These are phyloP conservation scores for Rhizopogon roseolus DNA, from an alignment of 768 basidiomycete species.

Conservation along the genomic window DNA sequence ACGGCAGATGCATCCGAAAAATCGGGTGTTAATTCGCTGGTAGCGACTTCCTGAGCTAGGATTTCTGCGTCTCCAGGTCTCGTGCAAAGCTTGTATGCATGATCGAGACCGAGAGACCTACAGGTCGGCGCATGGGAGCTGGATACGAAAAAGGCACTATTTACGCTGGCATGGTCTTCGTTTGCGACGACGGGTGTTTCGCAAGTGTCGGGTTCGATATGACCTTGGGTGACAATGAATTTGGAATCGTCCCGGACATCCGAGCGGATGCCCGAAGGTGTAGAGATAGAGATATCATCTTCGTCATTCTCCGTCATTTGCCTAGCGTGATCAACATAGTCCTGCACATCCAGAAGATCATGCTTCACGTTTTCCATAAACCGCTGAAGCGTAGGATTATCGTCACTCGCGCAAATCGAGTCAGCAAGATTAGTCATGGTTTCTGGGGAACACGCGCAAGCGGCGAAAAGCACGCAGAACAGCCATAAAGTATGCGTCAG, in stretches of 20 bases:
- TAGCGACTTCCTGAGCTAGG: neutral
- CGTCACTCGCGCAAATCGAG: conserved; percentile 5
- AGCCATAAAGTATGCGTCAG: conserved; percentile 49
- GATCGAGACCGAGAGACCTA: neutral
- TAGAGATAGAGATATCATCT: neutral
- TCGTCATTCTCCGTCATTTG: conserved; percentile 14
- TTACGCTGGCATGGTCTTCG: neutral
- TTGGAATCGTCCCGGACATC: neutral
- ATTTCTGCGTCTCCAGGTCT: neutral
- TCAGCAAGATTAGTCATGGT: neutral
- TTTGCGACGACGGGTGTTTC: neutral
- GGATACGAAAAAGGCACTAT: neutral
- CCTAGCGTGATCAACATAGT: conserved; percentile 10
- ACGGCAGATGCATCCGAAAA: conserved; percentile 1
- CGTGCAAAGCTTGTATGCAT: neutral
- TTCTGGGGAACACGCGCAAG: neutral
- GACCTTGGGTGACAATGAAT: neutral
- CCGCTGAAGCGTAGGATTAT: neutral
- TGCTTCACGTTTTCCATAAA: conserved; percentile 5
- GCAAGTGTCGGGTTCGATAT: neutral
- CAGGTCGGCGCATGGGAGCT: neutral
- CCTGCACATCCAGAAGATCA: conserved; percentile 3
- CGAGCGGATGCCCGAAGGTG: neutral
- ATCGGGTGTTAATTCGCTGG: neutral
- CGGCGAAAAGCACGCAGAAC: conserved; percentile 29